phyloP scores from a whole-genome alignment of 306 rosid genomes.

The Citrullus colocynthis region DNA sequence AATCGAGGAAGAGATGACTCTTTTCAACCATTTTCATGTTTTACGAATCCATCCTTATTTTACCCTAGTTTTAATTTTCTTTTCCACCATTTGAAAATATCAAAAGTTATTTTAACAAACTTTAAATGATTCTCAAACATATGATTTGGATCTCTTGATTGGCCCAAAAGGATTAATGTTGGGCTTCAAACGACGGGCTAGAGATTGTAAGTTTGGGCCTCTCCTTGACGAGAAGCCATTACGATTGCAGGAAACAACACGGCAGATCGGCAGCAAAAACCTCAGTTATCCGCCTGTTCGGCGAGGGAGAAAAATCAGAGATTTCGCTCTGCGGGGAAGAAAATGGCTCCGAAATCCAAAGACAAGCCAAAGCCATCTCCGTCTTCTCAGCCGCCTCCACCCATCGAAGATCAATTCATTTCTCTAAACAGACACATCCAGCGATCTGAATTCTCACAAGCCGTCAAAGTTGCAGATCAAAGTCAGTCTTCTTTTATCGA shows the following conservation, averaged over 20 bases:
- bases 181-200: neutral
- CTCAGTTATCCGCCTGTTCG: neutral
- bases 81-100: too few species aligned
- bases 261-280: neutral
- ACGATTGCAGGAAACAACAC: neutral
- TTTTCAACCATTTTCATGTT: too few species aligned
- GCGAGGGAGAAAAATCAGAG: neutral
- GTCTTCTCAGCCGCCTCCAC: slow-evolving; percentile 47
- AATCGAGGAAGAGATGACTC: too few species aligned
- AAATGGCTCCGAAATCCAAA: slow-evolving; percentile 79
- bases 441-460: slow-evolving; percentile 45
- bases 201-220: neutral
- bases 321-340: neutral
- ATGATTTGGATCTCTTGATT: too few species aligned
- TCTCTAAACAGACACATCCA: slow-evolving; percentile 61
- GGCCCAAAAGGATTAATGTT: neutral
- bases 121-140: too few species aligned
- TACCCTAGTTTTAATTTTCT: too few species aligned
- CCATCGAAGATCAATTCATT: slow-evolving; percentile 79
- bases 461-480: slow-evolving; percentile 77
- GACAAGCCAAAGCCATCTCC: slow-evolving; percentile 38
- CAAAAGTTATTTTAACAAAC: too few species aligned
- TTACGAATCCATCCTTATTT: too few species aligned
- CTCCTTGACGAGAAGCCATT: neutral
- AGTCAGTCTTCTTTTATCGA: slow-evolving; percentile 23